Evolutionary conservation across 225 moss, liverwort and hornwort species (phyloP).

Genomic region (Thuidium tamariscinum): DNA sequence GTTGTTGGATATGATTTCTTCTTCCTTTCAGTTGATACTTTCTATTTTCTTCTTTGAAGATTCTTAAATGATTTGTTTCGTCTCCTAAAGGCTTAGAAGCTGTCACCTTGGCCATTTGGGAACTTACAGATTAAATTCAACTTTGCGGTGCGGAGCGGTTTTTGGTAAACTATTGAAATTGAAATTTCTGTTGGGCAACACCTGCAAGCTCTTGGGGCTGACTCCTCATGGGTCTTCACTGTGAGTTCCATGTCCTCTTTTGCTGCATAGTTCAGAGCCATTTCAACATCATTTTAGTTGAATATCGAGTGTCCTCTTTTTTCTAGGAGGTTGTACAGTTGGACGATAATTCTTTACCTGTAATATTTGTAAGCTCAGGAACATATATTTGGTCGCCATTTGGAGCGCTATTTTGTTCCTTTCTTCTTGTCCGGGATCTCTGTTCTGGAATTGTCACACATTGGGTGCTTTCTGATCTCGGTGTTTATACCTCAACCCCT

Average conservation of each 20-base stretch:
- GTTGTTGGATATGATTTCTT: background rate
- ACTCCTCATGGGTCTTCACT: background rate
- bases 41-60: background rate
- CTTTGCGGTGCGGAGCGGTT: background rate
- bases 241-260: background rate
- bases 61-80: background rate
- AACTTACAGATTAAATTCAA: background rate
- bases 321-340: background rate
- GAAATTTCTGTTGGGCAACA: background rate
- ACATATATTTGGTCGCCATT: background rate
- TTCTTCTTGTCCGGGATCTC: background rate
- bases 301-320: background rate
- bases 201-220: background rate
- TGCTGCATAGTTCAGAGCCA: background rate
- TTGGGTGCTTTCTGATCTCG: background rate
- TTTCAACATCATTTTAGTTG: background rate
- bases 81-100: background rate
- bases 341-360: background rate
- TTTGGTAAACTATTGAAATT: background rate
- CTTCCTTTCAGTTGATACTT: background rate
- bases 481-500: background rate
- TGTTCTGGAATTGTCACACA: background rate
- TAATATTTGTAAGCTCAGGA: background rate
- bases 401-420: background rate
- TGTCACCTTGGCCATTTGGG: background rate